A percentile compares a stretch with the other conserved stretches of the same genome.
Conservation (phyloP, 1,139 yeast species). For the Kurtzmaniella quercitrusa region DNA sequence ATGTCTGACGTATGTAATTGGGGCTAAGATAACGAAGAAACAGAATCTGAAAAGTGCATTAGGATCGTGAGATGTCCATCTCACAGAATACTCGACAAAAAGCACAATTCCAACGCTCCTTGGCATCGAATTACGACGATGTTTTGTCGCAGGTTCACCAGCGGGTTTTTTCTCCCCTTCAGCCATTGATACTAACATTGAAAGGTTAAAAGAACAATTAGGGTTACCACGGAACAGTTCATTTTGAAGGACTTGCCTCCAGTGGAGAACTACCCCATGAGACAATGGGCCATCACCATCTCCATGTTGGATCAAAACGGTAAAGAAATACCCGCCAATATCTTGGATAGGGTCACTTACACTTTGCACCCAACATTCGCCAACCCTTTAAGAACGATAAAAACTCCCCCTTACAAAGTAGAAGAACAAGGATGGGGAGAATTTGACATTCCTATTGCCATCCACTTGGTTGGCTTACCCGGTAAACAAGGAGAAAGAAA, state of each 20-base stretch:
- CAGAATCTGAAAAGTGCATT: background rate
- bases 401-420: constrained; percentile 82
- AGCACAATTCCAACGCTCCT: background rate
- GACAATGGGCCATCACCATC: constrained; percentile 85
- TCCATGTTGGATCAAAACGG: constrained; percentile 75
- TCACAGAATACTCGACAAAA: background rate
- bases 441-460: constrained; percentile 78
- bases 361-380: constrained; percentile 92
- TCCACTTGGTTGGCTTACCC: constrained; percentile 56
- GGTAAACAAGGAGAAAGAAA: constrained; percentile 89
- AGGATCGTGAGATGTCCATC: background rate
- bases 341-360: constrained; percentile 90
- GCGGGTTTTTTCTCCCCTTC: background rate
- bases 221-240: constrained; percentile 85
- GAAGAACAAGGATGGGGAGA: constrained; percentile 99
- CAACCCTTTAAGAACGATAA: constrained; percentile 78
- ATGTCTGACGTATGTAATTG: constrained; percentile 2
- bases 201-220: constrained; percentile 77
- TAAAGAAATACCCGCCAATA: constrained; percentile 77
- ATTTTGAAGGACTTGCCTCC: constrained; percentile 82
- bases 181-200: constrained; percentile 5
- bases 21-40: background rate
- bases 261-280: constrained; percentile 91
- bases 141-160: background rate
- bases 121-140: background rate